These are phyloP conservation scores for Cladorrhinum sp. DNA, from an alignment of 2,329 filamentous ascomycete genomes.

Conservation along the genomic window DNA sequence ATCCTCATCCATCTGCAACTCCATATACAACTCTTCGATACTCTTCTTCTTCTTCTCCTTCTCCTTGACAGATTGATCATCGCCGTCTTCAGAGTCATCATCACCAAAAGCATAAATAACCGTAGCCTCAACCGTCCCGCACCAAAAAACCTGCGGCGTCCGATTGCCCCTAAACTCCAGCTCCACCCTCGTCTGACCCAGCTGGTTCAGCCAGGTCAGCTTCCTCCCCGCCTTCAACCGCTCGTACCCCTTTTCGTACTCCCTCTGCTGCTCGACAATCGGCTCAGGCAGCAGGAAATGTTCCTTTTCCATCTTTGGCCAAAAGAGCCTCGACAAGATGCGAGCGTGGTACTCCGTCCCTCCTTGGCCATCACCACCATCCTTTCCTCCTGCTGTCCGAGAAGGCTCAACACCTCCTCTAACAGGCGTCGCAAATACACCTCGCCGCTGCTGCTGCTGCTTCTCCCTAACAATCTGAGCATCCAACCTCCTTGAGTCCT, in stretches of 20 bases:
- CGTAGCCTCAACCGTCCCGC: conserved; percentile 80
- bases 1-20: conserved; percentile 70
- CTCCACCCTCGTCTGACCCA: conserved; percentile 77
- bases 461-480: conserved; percentile 55
- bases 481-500: conserved; percentile 76
- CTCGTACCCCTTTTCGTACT: conserved; percentile 75
- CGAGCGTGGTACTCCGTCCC: conserved; percentile 63
- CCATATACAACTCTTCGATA: conserved; percentile 50
- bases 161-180: conserved; percentile 84
- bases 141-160: conserved; percentile 63
- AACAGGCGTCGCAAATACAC: neutral
- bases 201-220: conserved; percentile 80
- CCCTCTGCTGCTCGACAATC: conserved; percentile 59
- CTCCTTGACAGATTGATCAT: conserved; percentile 35
- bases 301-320: conserved; percentile 76
- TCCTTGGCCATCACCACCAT: neutral
- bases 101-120: conserved; percentile 77
- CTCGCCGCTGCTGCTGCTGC: conserved; percentile 10
- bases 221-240: conserved; percentile 78
- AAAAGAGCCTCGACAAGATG: conserved; percentile 89
- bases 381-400: neutral
- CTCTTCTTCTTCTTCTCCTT: no score
- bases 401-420: neutral
- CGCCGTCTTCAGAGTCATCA: conserved; percentile 35
- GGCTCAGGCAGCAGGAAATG: conserved; percentile 61